These are phyloP conservation scores for Luffa acutangula DNA, from an alignment of 306 rosid species.

Conservation along the genomic window DNA sequence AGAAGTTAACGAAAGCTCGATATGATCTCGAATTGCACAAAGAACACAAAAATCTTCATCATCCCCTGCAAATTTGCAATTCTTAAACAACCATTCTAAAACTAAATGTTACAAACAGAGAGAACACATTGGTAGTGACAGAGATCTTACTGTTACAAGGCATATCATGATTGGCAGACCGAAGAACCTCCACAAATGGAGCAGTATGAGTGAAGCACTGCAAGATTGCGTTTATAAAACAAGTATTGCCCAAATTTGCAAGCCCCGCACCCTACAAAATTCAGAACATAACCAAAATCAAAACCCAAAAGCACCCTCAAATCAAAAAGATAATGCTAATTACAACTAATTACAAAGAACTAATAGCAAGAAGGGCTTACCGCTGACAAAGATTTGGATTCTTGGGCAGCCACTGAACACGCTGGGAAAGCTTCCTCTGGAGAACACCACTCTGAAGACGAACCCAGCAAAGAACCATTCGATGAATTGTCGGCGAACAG, in stretches of 20 bases:
- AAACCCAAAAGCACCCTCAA: background rate
- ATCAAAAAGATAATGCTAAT: background rate
- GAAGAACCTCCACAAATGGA: conserved; percentile 56
- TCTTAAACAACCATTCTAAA: background rate
- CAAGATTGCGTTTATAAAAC: conserved; percentile 67
- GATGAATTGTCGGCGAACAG: background rate
- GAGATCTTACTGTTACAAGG: conserved; percentile 34
- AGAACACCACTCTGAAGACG: conserved; percentile 8
- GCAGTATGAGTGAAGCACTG: conserved; percentile 92
- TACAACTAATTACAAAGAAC: background rate
- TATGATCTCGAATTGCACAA: conserved; percentile 47
- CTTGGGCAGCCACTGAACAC: background rate
- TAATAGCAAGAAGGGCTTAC: conserved; percentile 20
- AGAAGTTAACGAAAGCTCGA: conserved; percentile 34
- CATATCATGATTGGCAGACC: conserved; percentile 24
- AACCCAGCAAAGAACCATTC: background rate
- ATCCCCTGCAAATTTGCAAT: conserved; percentile 38
- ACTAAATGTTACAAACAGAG: background rate
- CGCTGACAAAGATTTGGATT: conserved; percentile 23
- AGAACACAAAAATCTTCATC: conserved; percentile 47
- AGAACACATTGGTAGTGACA: background rate
- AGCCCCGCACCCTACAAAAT: conserved; percentile 76
- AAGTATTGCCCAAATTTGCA: conserved; percentile 68
- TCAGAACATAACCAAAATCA: conserved; percentile 8
- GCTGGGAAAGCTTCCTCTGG: background rate